Percentiles rank a stretch among this genome's conserved stretches.
Conservation (phyloP, 148 eudicot species). For the Linanthus parryae region DNA sequence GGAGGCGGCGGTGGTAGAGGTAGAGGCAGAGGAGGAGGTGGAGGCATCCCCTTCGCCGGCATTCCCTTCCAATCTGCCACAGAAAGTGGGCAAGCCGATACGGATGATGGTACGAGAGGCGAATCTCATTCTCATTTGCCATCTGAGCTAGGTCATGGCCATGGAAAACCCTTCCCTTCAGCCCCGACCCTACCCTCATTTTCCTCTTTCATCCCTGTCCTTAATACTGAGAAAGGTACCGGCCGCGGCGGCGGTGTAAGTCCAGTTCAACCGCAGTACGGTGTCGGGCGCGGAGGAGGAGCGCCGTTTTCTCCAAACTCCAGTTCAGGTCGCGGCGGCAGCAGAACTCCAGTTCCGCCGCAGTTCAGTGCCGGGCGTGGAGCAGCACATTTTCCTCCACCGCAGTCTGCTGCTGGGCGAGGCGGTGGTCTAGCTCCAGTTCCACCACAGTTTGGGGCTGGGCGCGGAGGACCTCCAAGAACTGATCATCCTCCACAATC, state of each 20-base stretch:
- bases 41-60: conserved; percentile 13
- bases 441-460: conserved; percentile 3
- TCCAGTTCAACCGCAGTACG: background rate
- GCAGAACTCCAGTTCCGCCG: no score
- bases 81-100: no score
- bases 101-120: conserved; percentile 2
- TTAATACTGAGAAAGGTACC: background rate
- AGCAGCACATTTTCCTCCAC: no score
- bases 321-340: no score
- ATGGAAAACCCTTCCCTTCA: conserved; percentile 38
- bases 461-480: conserved; percentile 35
- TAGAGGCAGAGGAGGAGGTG: conserved; percentile 58
- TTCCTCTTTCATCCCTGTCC: conserved; percentile 20
- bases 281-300: conserved; percentile 1
- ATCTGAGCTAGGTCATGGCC: conserved; percentile 51
- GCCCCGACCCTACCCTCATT: conserved; percentile 30
- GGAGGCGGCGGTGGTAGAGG: conserved; percentile 50
- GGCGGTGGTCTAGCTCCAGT: no score
- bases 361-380: no score
- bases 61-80: background rate
- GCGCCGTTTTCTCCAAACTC: conserved; percentile 7
- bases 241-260: no score
- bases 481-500: conserved; percentile 10
- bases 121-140: conserved; percentile 7
- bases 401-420: no score